Base-by-base conservation (phyloP, 495 filamentous ascomycete species). In the Penicillium cataractarum region DNA sequence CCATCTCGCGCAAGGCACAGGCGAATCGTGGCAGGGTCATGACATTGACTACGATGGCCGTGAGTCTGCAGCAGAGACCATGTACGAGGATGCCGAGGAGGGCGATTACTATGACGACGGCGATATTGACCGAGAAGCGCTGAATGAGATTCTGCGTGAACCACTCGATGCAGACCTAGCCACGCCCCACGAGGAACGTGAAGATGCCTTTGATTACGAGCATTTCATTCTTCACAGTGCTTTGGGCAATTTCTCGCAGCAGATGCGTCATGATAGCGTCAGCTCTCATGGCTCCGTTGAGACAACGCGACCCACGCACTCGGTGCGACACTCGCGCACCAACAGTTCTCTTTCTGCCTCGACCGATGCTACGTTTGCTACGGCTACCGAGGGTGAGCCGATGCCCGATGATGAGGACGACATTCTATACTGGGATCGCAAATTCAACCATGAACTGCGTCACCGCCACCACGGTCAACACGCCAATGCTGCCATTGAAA, bases 151-250 rank as follows among this genome's bases (percentile, higher is more conserved):
- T 22, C 35, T 82, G 56, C 71, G 75, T 5, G 79, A 82, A 54
- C 74, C 77, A 8, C 70, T 78, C 3, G 78, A 82, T 19, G 75
- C 76, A 7, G 74, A 78, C 24, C 58, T 78, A 6, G 67, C 68
- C 22, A 67, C 79, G 31, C 83, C 87, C 5, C 95, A 99, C 69
- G 95, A 99, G 78, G 94, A 98, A 73, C 91, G 95, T 17, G 89
- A 93, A 65, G 95, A 99, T 71, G 95, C 95, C 7, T 99, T 99
- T 73, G 95, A 97, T 71, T 99, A 99, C 65, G 92, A 98, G 69
- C 86, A 96, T 68, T 96, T 97, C 76, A 97, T 97, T 74, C 83
- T 97, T 12, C 92, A 96, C 70, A 93, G 90, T 67, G 91, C 91
- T 17, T 85, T 96, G 83, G 91, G 92, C n/a, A 90, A 80, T 40